A percentile compares a stretch with the other conserved stretches of the same genome.
Evolutionary conservation across 805 yeast species (phyloP).

Genomic region (Candida michaelii): DNA sequence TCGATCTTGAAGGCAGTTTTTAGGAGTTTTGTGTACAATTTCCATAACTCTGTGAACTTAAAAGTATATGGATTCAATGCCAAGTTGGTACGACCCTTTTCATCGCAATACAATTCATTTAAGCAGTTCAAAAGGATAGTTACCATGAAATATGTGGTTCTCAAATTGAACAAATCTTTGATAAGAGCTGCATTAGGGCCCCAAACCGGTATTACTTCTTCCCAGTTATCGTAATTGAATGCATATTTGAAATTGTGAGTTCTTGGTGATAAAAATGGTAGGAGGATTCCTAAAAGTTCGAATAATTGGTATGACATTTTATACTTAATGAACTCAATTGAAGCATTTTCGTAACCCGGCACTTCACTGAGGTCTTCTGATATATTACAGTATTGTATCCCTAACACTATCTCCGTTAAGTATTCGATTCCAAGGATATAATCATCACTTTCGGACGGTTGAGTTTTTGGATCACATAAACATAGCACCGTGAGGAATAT

Average conservation of each 20-base stretch:
- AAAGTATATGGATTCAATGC: conserved; percentile 63
- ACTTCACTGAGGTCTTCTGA: neutral
- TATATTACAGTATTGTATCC: conserved; percentile 5
- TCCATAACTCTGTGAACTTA: conserved; percentile 62
- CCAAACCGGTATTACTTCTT: conserved; percentile 6
- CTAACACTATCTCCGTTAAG: conserved; percentile 6
- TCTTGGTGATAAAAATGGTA: neutral
- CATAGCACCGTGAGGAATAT: conserved; percentile 22
- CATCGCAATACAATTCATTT: conserved; percentile 31
- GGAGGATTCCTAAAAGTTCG: conserved; percentile 20
- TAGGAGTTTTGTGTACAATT: conserved; percentile 59
- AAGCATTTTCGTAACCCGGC: neutral
- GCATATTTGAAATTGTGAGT: neutral
- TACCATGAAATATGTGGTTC: conserved; percentile 24
- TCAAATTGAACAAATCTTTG: conserved; percentile 22
- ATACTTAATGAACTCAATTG: conserved; percentile 32
- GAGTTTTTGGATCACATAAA: conserved; percentile 64
- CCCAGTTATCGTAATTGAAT: conserved; percentile 1
- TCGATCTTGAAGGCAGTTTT: conserved; percentile 57
- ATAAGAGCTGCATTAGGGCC: conserved; percentile 31
- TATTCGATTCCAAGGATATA: conserved; percentile 7
- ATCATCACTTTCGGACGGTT: conserved; percentile 39
- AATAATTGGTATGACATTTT: conserved; percentile 36
- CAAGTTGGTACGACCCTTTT: conserved; percentile 32
- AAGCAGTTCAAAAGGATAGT: conserved; percentile 34